These are phyloP conservation scores for Backusella psychrophila DNA, from an alignment of 192 early-diverging fungal genomes.

Conservation along the genomic window DNA sequence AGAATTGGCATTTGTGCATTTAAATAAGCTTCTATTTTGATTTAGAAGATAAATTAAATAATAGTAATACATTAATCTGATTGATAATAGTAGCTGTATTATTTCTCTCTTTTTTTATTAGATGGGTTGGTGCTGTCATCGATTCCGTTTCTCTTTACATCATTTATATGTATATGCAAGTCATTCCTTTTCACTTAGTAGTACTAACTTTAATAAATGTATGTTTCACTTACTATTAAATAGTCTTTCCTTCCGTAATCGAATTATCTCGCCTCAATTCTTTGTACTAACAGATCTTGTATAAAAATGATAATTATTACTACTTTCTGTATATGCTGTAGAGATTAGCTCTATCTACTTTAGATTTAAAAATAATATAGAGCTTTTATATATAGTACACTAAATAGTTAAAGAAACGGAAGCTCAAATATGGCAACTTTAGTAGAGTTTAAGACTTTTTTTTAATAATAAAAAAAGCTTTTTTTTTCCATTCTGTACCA, in stretches of 20 bases:
- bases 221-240: background rate
- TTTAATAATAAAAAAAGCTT: background rate
- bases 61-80: background rate
- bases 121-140: background rate
- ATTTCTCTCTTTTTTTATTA: background rate
- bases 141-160: background rate
- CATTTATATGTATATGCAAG: background rate
- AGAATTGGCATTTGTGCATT: background rate
- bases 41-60: background rate
- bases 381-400: background rate
- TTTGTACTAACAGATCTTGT: background rate
- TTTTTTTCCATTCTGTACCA: background rate
- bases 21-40: background rate
- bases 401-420: background rate
- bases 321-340: background rate
- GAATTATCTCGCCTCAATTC: background rate
- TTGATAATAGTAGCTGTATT: background rate
- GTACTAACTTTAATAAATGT: background rate
- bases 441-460: background rate
- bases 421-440: background rate
- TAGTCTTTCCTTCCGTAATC: background rate
- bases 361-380: background rate
- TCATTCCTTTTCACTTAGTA: background rate
- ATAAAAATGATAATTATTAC: background rate
- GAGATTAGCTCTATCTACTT: background rate